Conservation (phyloP, 768 basidiomycete species). For the Rhizopogon sp. region DNA sequence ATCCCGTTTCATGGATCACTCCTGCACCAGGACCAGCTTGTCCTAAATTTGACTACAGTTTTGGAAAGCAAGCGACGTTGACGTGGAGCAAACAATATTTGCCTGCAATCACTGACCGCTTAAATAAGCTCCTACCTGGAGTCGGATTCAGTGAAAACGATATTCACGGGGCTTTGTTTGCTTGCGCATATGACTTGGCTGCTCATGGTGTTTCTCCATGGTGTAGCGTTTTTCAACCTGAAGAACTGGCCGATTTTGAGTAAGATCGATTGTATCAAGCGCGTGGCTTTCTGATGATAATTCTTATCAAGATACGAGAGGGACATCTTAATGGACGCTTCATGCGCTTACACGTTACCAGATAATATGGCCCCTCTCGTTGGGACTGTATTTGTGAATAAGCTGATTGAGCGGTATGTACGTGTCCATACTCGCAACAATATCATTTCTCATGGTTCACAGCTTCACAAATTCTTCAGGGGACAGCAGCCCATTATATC, state of each 20-base stretch:
- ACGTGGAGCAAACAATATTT: constrained; percentile 21
- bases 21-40: constrained; percentile 32
- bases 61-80: not conserved
- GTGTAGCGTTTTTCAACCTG: constrained; percentile 27
- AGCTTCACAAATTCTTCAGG: constrained; percentile 26
- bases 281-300: not conserved
- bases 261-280: constrained; percentile 9
- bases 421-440: not conserved
- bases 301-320: constrained; percentile 24
- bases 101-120: constrained; percentile 29
- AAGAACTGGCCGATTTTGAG: constrained; percentile 29
- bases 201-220: constrained; percentile 29
- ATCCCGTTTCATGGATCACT: constrained; percentile 30
- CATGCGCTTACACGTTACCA: constrained; percentile 32
- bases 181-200: constrained; percentile 32
- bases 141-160: constrained; percentile 24
- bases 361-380: constrained; percentile 25
- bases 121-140: constrained; percentile 27
- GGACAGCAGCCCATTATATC: constrained; percentile 21
- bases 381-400: constrained; percentile 28
- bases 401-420: constrained; percentile 28
- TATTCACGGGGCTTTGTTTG: constrained; percentile 32
- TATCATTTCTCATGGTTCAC: not conserved
- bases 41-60: constrained; percentile 18
- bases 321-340: constrained; percentile 29